Base-by-base conservation (phyloP, 192 early-diverging fungal species). In the Coemansia sp. region DNA sequence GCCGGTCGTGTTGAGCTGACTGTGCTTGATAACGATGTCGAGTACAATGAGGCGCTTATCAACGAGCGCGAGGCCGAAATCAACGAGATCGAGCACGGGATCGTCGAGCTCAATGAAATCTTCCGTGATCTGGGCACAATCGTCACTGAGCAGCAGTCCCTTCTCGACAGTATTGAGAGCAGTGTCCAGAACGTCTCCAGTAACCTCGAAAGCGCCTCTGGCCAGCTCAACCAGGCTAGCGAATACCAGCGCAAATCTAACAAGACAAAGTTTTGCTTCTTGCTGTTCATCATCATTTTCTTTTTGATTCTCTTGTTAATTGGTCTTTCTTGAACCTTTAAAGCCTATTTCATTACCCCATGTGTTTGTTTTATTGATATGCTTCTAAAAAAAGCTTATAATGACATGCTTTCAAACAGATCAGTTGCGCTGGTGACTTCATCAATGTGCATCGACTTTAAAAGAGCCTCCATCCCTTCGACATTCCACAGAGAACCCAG, bases 81-180 rank as follows among this genome's bases (percentile, higher is more conserved):
- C 21, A 86, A 87, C 55, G 92, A 92, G 51, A 96, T 99, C 71
- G 96, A 98, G 72, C 87, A 90, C 62, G 94, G 93, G 21, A 98
- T 98, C 54, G 88, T 86, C 6, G 94, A 98, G 71, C 84, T 99
- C 18, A 99, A 98, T 76, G 95, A 98, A 75, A 94, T 99, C 65
- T 99, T 99, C 76, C 80, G 95, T 62, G 95, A 98, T 83, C 72
- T 99, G 48, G 95, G 94, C 0, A 96, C 94, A 5, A 87, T 99
- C 66, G 96, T 99, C n/a, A 92, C 94, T 32, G 96, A 99, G 74
- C 97, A 99, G 86, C 92, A 94, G 68, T 90, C 89, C 63, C 87
- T 94, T 68, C 80, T 99, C 10, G 97, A 97, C 63, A 96, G 93
- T 60, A 99, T 99, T 63, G 94, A 98, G 73, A 86, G 88, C 19